Evolutionary conservation across 371 early-diverging fungal genomes (phyloP).

Genomic region (Mortierella sp.): DNA sequence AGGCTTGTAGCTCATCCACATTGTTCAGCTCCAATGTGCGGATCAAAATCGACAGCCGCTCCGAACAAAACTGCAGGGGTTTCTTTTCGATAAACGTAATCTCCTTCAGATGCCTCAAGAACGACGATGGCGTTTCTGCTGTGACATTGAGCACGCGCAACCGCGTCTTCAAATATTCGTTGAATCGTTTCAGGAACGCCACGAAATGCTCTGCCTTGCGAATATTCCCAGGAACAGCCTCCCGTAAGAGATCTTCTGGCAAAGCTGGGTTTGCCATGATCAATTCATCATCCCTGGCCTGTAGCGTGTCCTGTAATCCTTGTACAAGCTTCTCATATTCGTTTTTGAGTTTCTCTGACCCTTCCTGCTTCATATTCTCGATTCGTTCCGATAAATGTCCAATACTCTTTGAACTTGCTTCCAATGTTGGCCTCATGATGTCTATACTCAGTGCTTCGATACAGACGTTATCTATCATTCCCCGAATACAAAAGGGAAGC

Average conservation of each 20-base stretch:
- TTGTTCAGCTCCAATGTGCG: constrained; percentile 92
- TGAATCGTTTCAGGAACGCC: constrained; percentile 93
- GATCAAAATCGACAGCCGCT: constrained; percentile 90
- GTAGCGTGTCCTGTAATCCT: constrained; percentile 83
- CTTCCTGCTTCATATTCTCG: constrained; percentile 85
- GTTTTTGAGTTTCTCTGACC: constrained; percentile 85
- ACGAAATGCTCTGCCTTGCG: constrained; percentile 98
- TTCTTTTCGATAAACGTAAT: constrained; percentile 94
- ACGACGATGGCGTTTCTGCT: constrained; percentile 94
- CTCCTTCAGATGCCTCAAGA: constrained; percentile 93
- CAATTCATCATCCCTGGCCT: constrained; percentile 78
- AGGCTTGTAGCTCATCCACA: constrained; percentile 84
- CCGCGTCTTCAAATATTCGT: constrained; percentile 99
- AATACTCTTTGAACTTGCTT: constrained; percentile 88
- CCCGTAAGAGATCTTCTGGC: constrained; percentile 92
- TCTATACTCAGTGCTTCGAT: constrained; percentile 98
- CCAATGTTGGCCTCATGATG: constrained; percentile 90
- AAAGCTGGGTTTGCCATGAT: constrained; percentile 87
- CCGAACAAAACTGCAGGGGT: constrained; percentile 94
- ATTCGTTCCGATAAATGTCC: constrained; percentile 76
- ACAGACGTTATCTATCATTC: constrained; percentile 92
- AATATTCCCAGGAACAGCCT: constrained; percentile 99
- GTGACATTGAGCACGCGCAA: constrained; percentile 98
- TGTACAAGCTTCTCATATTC: constrained; percentile 93
- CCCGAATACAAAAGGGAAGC: background rate